Conservation (phyloP, 2,329 filamentous ascomycete species). For the Cladophialophora exuberans region DNA sequence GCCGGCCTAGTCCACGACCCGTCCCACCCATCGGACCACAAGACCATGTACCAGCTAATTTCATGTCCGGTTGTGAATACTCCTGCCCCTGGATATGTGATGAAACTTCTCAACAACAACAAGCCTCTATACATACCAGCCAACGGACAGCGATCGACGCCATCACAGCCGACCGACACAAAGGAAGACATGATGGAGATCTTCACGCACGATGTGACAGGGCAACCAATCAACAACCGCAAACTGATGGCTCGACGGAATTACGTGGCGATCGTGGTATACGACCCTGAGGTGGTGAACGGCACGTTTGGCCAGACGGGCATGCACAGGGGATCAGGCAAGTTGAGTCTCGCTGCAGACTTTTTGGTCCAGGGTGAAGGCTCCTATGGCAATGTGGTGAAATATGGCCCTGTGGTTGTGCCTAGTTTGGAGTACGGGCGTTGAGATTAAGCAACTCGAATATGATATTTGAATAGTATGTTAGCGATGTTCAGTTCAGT, state of each 20-base stretch:
- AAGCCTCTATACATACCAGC: conserved; percentile 87
- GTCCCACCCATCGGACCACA: conserved; percentile 86
- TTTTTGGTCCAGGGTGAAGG: conserved; percentile 78
- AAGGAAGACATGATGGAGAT: conserved; percentile 99
- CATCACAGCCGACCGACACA: conserved; percentile 76
- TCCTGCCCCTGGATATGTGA: conserved; percentile 79
- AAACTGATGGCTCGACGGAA: conserved; percentile 92
- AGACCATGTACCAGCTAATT: conserved; percentile 99
- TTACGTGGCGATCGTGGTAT: conserved; percentile 91
- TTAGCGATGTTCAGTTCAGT: too few species aligned
- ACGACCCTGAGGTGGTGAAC: conserved; percentile 79
- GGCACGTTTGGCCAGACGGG: conserved; percentile 46
- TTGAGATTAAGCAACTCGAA: conserved; percentile 45
- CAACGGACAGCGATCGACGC: conserved; percentile 75
- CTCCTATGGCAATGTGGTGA: conserved; percentile 70
- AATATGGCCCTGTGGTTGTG: conserved; percentile 95
- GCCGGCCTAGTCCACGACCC: conserved; percentile 95
- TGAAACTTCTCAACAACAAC: conserved; percentile 86
- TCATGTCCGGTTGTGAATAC: conserved; percentile 89
- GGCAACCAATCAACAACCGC: conserved; percentile 79
- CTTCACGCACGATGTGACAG: conserved; percentile 90
- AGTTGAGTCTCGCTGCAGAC: conserved; percentile 87
- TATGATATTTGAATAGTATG: background rate
- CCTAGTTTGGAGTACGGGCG: conserved; percentile 79
- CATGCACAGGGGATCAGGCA: conserved; percentile 50